Evolutionary conservation across 208 protist genomes (phyloP), one percentile per base, ranked within the genome.

Genomic region (Leishmania turanica): DNA sequence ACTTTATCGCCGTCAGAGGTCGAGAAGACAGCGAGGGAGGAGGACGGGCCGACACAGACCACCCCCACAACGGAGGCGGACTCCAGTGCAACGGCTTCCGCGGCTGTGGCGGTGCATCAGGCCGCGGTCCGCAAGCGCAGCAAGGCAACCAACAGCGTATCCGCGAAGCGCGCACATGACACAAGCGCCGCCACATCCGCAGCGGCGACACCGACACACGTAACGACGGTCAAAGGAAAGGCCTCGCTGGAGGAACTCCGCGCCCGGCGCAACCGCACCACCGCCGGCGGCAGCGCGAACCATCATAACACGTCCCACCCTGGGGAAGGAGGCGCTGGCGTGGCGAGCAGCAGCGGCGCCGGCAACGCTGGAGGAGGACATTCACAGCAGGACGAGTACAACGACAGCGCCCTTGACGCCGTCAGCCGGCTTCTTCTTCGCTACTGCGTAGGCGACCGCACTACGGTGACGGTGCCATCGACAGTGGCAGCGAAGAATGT

Each of bases 351-450:
- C 40, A 62, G 34, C 54, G 24, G 34, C 70, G 47, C 37, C 64
- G 79, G 17, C 17, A 76, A 42, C 60, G 71, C 53, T 40, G 60
- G 1, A 11, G 53, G 27, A 3, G 58, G 13, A 0, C 27, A 73
- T 31, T 54, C 66, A 75, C 75, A 78, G 54, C 15, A n/a, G 49
- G 73, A 80, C 34, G 76, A 87, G 56, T 80, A 82, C 77, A 85
- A 87, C 42, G 85, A 90, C 45, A 65, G 87, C 17, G 82, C 82
- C 5, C 31, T 89, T 17, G 89, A 94, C 17, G 87, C 90, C n/a
- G 88, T 94, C 53, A 92, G 89, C 34, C 69, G 79, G 34, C 80
- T 92, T 42, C 84, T 94, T 40, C 81, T 91, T 40, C 73, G 84
- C 37, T 94, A 94, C 85, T 94, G 89, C 75, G 58, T 82, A 37